Base-by-base conservation (phyloP, 306 rosid species). In the Benincasa hispida region DNA sequence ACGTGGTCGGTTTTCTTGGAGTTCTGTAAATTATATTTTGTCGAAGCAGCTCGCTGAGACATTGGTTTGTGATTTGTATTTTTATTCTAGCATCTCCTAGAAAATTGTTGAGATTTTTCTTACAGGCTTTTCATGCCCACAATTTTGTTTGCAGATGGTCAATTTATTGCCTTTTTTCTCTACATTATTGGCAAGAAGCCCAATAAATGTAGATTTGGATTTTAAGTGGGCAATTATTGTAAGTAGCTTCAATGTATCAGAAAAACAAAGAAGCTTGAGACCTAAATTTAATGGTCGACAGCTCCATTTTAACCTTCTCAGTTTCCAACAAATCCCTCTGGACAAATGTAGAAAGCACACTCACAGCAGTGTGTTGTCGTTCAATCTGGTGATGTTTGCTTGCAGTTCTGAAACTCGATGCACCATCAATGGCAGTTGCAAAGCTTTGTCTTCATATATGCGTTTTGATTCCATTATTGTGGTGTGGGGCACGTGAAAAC, bases 21-120 rank as follows among this genome's bases (percentile, higher is more conserved):
- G 77, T 75, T 74, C 39, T 91, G 98, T 93, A 86, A 75, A 81
- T 86, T 80, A 76, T 60, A 53, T 42, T 79, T 76, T 80, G 96
- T 84, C 84, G 75, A 90, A 90, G 97, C 96, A 87, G 80, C 93
- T 93, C 89, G 97, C 94, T 88, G 91, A 86, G 98, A 82, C 98
- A 68, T 82, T 65, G 50, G 75, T 41, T 41, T 41, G 51, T 3
- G 1, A 45, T 54, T 83, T 78, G 62, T 80, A 69, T 54, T 83
- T 72, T 28, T 51, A 72, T 79, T 79, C 69, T 74, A 78, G 82
- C 77, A 65, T 34, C 69, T 56, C 81, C 24, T 77, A 65, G 55
- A 61, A 69, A 41, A 39, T 83, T 82, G 47, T 55, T 81, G 19
- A 47, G 82, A 79, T 82, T 78, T 74, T 60, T 25, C 53, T 21